Percentiles rank a stretch among this genome's conserved stretches.
Conservation (phyloP, 441 rosid genomes). For the Metrosideros polymorpha region DNA sequence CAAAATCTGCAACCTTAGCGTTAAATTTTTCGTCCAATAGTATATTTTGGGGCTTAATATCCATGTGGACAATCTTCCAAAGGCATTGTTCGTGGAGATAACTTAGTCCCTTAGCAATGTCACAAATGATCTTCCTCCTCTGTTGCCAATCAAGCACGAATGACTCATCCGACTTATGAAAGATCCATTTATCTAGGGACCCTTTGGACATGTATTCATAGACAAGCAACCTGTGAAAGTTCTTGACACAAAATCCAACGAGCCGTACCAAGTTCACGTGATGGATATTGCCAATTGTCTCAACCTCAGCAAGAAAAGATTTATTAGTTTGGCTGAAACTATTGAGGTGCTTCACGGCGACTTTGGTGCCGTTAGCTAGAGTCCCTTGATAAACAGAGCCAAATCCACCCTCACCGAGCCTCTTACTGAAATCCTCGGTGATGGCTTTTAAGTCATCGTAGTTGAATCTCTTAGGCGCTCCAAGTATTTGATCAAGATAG, state of each 20-base stretch:
- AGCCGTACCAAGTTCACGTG: not conserved
- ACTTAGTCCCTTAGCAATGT: not conserved
- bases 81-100: not conserved
- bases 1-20: not conserved
- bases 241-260: not conserved
- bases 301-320: not conserved
- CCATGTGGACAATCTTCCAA: not conserved
- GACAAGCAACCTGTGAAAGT: not conserved
- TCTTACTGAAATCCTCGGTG: not conserved
- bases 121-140: not conserved
- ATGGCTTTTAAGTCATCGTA: not conserved
- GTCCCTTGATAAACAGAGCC: not conserved
- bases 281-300: not conserved
- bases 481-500: not conserved
- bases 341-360: not conserved
- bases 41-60: not conserved
- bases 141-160: not conserved
- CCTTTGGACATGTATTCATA: not conserved
- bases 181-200: not conserved
- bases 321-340: not conserved
- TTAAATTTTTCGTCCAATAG: not conserved
- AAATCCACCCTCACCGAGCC: not conserved
- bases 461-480: not conserved
- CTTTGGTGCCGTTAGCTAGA: not conserved
- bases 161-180: not conserved